Base-by-base conservation (phyloP, 805 yeast species). In the Myxozyma melibiosi region DNA sequence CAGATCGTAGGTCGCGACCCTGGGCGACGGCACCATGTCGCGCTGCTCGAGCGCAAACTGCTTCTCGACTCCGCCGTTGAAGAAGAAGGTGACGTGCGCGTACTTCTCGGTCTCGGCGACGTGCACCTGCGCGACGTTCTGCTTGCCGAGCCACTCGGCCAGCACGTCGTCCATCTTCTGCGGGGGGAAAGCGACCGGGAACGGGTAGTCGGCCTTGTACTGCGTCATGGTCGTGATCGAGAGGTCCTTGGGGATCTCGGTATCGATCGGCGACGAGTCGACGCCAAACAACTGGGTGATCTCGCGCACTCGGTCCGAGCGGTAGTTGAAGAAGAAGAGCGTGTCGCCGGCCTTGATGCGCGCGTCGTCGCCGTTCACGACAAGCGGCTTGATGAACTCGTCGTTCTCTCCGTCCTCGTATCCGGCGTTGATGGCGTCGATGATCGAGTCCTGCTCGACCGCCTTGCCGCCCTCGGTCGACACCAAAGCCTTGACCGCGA, bases 241-340 rank as follows among this genome's bases (percentile, higher is more conserved):
- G 30, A 63, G 53, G 33, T 55, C 48, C 39, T 30, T 34, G 25
- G 66, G 66, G 40, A 63, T 62, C 50, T 44, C 51, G 37, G 63
- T 57, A 33, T 61, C 65, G 50, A 63, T 55, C 20, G 66, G 63
- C 43, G 66, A 61, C 34, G 66, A 62, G 49, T 61, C 65, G 16
- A 63, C 66, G n/a, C 66, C 66, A 5, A 63, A 51, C 33, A 64
- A 53, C 51, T 64, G 65, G 14, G 66, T 64, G 54, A 63, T 57
- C 44, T 63, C 65, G n/a, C 66, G 67, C 24, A 58, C 63, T 27
- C 66, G 66, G 55, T 63, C 66, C 18, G 66, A 63, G n/a, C 66
- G 65, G 51, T 63, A 63, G 54, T 63, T 63, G 61, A 63, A 63
- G 56, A 63, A 61, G 48, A 63, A 63, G 37, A 63, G 48, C 22